Evolutionary conservation across 1,139 yeast genomes (phyloP), one percentile per base, ranked within the genome.

Genomic region (Magnusiomyces sp.): DNA sequence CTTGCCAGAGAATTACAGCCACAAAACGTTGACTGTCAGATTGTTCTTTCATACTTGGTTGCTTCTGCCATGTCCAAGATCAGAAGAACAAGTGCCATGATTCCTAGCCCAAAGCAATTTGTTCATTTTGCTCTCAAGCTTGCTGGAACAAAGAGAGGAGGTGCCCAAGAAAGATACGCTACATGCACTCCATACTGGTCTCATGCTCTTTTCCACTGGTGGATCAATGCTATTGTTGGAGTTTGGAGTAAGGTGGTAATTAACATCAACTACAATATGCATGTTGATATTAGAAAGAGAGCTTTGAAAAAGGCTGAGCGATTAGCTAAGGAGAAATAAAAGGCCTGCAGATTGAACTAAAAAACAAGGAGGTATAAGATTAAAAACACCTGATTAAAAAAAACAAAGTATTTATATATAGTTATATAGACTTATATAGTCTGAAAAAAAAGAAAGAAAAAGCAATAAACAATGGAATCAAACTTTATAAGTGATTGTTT

Each of bases 41-140:
- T 88, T 46, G 81, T 87, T 38, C 69, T 90, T 48, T 87, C 97
- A n/a, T 92, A 92, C 68, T 75, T 92, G 62, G 97, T 92, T 46
- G 84, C 97, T 3, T 85, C 95, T 36, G 87, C 95, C 55, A 89
- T 92, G 97, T 90, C 97, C 49, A 94, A 92, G 74, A 79, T 92
- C 62, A 82, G 83, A 67, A 80, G 83, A 60, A 63, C 95, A 11
- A 83, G 95, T 29, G 65, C 74, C 40, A 60, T 81, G 60, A 86
- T 90, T 62, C 98, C 99, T 54, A 83, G 73, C 63, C 95, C 97
- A 48, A 79, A 79, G 64, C 66, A 66, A 40, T 94, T 94, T 68
- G 98, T 92, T 47, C 65, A 71, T 32, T 70, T 94, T 17, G 76
- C 87, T 3, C 75, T 92, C 61, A 69, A 69, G 45, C 73, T 76